Base-by-base conservation (phyloP, 2,329 filamentous ascomycete species). In the Pseudopithomyces chartarum region DNA sequence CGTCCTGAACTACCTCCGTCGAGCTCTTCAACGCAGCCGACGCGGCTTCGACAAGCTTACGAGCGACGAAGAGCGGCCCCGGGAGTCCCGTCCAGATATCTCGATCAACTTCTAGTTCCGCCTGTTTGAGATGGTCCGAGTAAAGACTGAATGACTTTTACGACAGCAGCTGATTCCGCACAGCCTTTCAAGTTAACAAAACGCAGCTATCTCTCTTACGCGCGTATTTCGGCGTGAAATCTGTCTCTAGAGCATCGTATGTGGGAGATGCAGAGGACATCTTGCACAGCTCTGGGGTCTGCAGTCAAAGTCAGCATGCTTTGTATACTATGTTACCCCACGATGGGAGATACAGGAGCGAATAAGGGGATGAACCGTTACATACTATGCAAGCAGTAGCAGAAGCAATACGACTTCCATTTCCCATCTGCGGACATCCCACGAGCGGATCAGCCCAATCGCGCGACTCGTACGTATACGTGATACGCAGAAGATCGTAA, bases 401-500 rank as follows among this genome's bases (percentile, higher is more conserved):
- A 15, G 38, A 40, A 40, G 4, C n/a, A 40, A 40, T 40, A 5
- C 5, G 38, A 17, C n/a, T n/a, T 2, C 54, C 65, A 40, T 63
- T 62, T 7, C 60, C 61, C 10, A 63, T 62, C 17, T 59, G 61
- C 47, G 65, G 52, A 15, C 61, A 60, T 47, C 63, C 59, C 33
- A 66, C 62, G 11, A 64, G 42, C n/a, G 15, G 15, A 17, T 40
- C 38, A 19, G 38, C 26, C 3, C 42, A 38, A 8, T 65, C 65
- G 44, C 61, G 64, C n/a, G 65, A 60, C 55, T 73, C 71, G 51
- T 73, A 73, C 1, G 64, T 68, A 49, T 72, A 72, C 19, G 71
- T 72, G 55, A 73, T 71, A 59, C 71, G 71, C 15, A 73, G 63
- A 10, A 73, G 57, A 42, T 73, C 71, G 59, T 73, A 62, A 42